Conservation (phyloP, 768 basidiomycete genomes). For the Cystoderma amianthinum region DNA sequence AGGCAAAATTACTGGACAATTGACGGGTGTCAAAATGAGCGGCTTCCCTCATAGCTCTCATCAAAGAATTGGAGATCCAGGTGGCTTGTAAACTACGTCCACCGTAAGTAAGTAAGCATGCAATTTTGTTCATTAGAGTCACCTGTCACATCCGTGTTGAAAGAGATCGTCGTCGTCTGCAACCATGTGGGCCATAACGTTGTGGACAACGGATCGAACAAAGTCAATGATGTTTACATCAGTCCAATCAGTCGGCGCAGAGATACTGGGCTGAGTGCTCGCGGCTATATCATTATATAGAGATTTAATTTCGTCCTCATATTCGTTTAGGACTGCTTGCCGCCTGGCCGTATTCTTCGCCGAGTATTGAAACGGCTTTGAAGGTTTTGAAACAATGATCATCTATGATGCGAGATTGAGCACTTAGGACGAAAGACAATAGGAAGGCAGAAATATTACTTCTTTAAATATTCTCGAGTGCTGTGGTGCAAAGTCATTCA, state of each 20-base stretch:
- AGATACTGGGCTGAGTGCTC: conserved; percentile 9
- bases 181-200: conserved; percentile 16
- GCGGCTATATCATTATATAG: conserved; percentile 21
- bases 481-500: conserved; percentile 32
- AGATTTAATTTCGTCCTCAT: conserved; percentile 32
- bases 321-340: conserved; percentile 24
- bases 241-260: conserved; percentile 10
- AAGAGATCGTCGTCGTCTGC: conserved; percentile 30
- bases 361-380: conserved; percentile 35
- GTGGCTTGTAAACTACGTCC: conserved; percentile 24
- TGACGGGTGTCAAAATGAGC: not conserved
- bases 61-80: conserved; percentile 24
- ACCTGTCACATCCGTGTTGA: conserved; percentile 33
- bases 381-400: conserved; percentile 29
- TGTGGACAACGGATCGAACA: conserved; percentile 21
- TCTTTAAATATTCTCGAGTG: conserved; percentile 42
- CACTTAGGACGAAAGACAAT: not conserved
- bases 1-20: conserved; percentile 11
- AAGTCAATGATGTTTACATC: conserved; percentile 14
- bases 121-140: not conserved
- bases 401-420: conserved; percentile 20
- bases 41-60: conserved; percentile 11
- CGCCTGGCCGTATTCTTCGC: conserved; percentile 32
- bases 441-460: conserved; percentile 10
- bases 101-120: not conserved